Conservation (phyloP, 345 rosid species). For the Eucalyptus caleyi region DNA sequence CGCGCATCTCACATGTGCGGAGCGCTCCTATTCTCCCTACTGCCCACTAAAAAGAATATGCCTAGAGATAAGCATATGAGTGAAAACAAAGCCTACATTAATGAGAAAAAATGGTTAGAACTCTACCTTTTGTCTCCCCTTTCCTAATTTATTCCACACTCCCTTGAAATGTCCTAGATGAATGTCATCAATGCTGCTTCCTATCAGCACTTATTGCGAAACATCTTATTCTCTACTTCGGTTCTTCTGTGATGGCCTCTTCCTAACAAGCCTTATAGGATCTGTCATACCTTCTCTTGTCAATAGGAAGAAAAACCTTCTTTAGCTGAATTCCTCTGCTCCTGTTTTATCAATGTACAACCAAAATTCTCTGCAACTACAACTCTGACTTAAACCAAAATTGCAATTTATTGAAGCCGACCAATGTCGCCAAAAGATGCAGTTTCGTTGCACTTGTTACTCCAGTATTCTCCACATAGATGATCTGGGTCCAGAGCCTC, state of each 20-base stretch:
- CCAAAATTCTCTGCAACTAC: constrained; percentile 15
- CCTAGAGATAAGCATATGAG: background rate
- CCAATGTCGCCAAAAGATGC: background rate
- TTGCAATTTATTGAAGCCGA: background rate
- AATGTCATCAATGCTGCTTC: constrained; percentile 32
- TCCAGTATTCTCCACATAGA: constrained; percentile 70
- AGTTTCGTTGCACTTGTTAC: constrained; percentile 9
- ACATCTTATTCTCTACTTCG: background rate
- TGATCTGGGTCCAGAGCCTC: constrained; percentile 81
- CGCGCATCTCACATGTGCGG: background rate
- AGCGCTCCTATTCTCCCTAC: background rate
- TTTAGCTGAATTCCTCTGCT: background rate
- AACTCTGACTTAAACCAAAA: background rate
- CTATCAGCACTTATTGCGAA: background rate
- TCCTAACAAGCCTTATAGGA: background rate
- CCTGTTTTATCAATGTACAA: constrained; percentile 12
- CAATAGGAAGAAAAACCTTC: constrained; percentile 2
- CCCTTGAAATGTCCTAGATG: constrained; percentile 37
- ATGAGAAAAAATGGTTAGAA: constrained; percentile 16
- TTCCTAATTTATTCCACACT: constrained; percentile 7
- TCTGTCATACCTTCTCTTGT: background rate
- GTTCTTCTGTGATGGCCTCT: background rate
- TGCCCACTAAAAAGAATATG: background rate
- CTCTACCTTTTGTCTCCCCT: background rate
- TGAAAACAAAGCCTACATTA: background rate